Evolutionary conservation across 148 eudicot species (phyloP), one percentile per base, ranked within the genome.

Genomic region (Vaccinium macrocarpon): DNA sequence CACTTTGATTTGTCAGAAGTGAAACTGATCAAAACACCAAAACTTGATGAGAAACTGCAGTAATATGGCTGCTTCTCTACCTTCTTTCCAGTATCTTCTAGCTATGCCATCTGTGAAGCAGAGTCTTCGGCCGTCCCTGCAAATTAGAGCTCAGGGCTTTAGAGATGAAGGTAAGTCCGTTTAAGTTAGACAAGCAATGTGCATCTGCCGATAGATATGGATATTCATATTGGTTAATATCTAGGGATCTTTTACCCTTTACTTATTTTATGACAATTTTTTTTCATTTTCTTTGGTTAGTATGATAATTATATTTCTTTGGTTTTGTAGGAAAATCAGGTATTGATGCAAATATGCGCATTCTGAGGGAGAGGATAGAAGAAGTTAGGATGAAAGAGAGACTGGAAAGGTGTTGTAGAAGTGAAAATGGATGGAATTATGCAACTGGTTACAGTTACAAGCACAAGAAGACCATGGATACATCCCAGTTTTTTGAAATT

Each of bases 401-500:
- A 61, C 21, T 90, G 73, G 90, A 90, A 59, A 83, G 73, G 52
- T 79, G 84, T 71, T 85, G 66, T 25, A 73, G 14, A 35, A 62
- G 5, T 59, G 85, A 64, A 50, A 75, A n/a, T 57, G 90, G 92
- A 23, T 88, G 92, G 91, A 87, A 86, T 13, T 84, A 86, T 62
- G 78, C 81, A 61, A 1, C 86, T 49, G 75, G 14, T 0, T 57
- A 83, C 48, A 9, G 57, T 5, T 48, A 32, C 57, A 81, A 83
- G 38, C 55, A 16, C 76, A 86, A 72, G 55, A 50, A 51, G 46
- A 21, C 61, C 1, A 4, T 21, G 57, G 62, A 68, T 27, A 7
- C 53, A 15, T 18, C 80, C 81, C 51, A 80, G 66, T 82, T 83
- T 29, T 15, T 85, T 50, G 75, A 87, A 61, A 70, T 86, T 15